Evolutionary conservation across 352 stramenopile species (phyloP).

Genomic region (Hyaloperonospora brassicae): DNA sequence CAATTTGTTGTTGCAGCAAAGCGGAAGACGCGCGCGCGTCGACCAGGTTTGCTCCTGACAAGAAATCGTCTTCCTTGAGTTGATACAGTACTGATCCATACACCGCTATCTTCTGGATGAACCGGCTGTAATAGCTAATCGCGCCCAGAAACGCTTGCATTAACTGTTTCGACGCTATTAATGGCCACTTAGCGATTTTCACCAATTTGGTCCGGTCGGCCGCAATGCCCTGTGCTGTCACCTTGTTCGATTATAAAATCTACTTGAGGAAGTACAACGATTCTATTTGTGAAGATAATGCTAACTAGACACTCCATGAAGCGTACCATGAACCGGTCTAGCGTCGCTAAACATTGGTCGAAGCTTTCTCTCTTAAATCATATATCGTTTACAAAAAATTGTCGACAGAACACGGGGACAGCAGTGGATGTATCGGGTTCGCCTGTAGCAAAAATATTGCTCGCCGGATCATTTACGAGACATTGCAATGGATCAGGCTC

Average conservation of each 20-base stretch:
- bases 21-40: too few relatives aligned
- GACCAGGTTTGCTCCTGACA: too few relatives aligned
- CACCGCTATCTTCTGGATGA: conserved; percentile 20
- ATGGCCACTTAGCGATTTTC: conserved; percentile 4
- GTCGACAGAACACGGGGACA: too few relatives aligned
- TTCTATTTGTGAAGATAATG: conserved; percentile 22
- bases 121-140: conserved; percentile 26
- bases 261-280: conserved; percentile 5
- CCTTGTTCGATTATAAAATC: conserved; percentile 17
- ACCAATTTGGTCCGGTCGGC: conserved; percentile 12
- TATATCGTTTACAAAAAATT: conserved; percentile 4
- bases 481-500: too few relatives aligned
- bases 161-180: conserved; percentile 11
- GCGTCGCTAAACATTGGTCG: not conserved
- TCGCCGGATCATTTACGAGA: too few relatives aligned
- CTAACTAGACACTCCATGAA: conserved; percentile 17
- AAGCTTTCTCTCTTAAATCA: not conserved
- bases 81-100: conserved; percentile 14
- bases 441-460: too few relatives aligned
- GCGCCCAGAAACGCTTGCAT: conserved; percentile 18
- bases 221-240: not conserved
- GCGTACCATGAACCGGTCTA: conserved; percentile 9
- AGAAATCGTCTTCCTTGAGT: too few relatives aligned
- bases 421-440: too few relatives aligned
- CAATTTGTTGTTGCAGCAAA: too few relatives aligned